Evolutionary conservation across 2,329 filamentous ascomycete species (phyloP), one percentile per base, ranked within the genome.

Genomic region (Colletotrichum chlorophyti): DNA sequence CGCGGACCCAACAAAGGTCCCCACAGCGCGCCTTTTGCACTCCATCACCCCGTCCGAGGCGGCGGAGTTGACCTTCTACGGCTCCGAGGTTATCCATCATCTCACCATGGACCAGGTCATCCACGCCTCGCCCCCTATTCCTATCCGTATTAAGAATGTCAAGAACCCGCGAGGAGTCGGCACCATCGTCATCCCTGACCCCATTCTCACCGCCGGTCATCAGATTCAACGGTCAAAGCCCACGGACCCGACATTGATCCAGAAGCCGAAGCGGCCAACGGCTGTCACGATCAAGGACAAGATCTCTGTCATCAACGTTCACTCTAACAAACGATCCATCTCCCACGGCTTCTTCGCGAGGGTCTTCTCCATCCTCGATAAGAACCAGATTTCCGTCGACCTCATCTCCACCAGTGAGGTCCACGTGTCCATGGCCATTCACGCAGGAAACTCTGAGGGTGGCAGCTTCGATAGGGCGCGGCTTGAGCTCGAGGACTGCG

Each of bases 51-150:
- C 95, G 0, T 90, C 92, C 9, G 95, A 99, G 75, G 95, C 95
- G 2, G 94, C 95, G 11, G 95, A 99, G 74, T 80, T 99, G 77
- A 98, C 95, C 2, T 95, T 94, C 69, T 95, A 94, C 72, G 91
- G 91, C 62, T 93, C 93, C 61, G 95, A 99, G 74, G 95, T 99
- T 70, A 99, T 99, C 66, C 95, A 99, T 72, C 95, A 97, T 64
- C 90, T 97, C 71, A 99, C 95, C 67, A 98, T 99, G 93, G 94
- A 98, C 76, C 95, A 98, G 76, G 87, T 89, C 64, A 93, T 95
- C 70, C 90, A 91, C 68, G 91, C 91, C n/a, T 76, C 80, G 21
- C 86, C 86, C 1, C 88, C 89, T 48, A 95, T 95, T 68, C 90
- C 88, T 14, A 93, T 95, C 68, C 89, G 91, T 64, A 95, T 95